Evolutionary conservation across 176 grass and related monocot genomes (phyloP).

Genomic region (Hordeum vulgare): MorexV3_pseudomolecules_assembly NC_058520.1:43302462-43302961

Average conservation of each 20-base stretch:
- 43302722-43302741: neutral
- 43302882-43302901: neutral
- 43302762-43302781: neutral
- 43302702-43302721: neutral
- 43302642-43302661: neutral
- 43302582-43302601: constrained; percentile 24
- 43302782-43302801: neutral
- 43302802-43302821: neutral
- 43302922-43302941: neutral
- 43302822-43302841: neutral
- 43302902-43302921: neutral
- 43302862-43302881: neutral
- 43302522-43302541: neutral
- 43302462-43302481: constrained; percentile 46
- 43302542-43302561: neutral
- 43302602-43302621: neutral
- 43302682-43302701: neutral
- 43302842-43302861: neutral
- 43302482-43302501: neutral
- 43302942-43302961: neutral
- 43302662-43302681: neutral
- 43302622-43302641: neutral
- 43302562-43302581: neutral
- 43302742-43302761: neutral
- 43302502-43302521: neutral